These are phyloP conservation scores for Petunia hybrid DNA, from an alignment of 305 asterid genomes.

Conservation along the genomic window DNA sequence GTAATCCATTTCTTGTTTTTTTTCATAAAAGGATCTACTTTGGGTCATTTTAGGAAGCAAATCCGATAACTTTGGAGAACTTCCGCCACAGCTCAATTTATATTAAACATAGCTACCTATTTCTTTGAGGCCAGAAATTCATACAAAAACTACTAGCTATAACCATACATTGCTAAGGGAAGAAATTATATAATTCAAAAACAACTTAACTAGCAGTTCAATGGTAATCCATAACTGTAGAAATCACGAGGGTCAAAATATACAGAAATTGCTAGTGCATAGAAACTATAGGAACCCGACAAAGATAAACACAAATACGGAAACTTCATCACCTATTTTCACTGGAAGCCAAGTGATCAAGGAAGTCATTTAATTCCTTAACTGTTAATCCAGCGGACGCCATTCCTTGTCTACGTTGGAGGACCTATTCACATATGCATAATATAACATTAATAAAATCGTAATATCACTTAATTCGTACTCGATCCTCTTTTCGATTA, in stretches of 20 bases:
- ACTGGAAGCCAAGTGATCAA: constrained; percentile 80
- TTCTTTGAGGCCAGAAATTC: neutral
- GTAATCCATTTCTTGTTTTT: neutral
- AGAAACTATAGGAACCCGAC: neutral
- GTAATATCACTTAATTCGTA: neutral
- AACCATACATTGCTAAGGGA: neutral
- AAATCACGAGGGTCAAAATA: neutral
- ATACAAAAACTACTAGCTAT: neutral
- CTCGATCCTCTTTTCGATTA: neutral
- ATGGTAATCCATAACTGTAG: neutral
- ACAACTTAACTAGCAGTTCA: neutral
- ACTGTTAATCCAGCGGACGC: constrained; percentile 79
- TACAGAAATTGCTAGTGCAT: neutral
- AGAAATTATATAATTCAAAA: neutral
- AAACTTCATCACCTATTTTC: constrained; percentile 65
- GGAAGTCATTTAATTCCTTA: constrained; percentile 75
- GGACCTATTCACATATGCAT: constrained; percentile 59
- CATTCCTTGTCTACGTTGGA: constrained; percentile 83
- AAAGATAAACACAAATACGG: neutral
- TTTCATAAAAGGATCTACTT: neutral
- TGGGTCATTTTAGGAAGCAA: neutral
- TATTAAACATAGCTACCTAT: neutral
- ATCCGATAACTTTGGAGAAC: neutral
- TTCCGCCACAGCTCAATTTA: neutral
- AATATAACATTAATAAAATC: constrained; percentile 22